Conservation (phyloP, 2,329 filamentous ascomycete species). For the Pseudonectria buxi region DNA sequence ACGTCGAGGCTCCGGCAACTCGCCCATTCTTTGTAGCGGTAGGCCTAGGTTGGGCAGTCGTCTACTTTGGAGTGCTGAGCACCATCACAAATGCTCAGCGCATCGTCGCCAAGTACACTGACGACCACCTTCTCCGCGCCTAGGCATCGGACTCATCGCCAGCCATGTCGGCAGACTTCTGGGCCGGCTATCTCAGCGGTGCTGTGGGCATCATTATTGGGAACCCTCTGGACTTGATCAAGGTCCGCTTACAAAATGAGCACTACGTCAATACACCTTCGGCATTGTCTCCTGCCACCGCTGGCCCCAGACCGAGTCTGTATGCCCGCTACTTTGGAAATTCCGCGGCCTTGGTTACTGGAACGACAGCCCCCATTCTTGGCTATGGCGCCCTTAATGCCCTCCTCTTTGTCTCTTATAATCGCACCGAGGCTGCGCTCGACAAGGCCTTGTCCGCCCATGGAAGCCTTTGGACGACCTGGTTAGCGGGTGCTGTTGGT, state of each 20-base stretch:
- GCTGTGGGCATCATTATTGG: slow-evolving; percentile 81
- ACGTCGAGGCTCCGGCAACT: slow-evolving; percentile 11
- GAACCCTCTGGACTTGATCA: slow-evolving; percentile 69
- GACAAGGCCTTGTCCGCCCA: slow-evolving; percentile 28
- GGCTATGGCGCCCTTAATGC: slow-evolving; percentile 90
- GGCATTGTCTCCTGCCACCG: slow-evolving; percentile 4
- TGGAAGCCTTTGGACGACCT: slow-evolving; percentile 59
- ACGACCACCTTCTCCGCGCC: slow-evolving; percentile 6
- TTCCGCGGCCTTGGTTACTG: slow-evolving; percentile 43
- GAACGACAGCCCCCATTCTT: slow-evolving; percentile 76
- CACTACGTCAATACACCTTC: slow-evolving; percentile 2
- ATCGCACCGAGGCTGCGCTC: slow-evolving; percentile 66
- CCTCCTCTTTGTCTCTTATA: slow-evolving; percentile 84
- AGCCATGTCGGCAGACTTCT: slow-evolving; percentile 83
- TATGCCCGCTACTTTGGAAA: slow-evolving; percentile 15
- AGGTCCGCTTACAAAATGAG: slow-evolving; percentile 62
- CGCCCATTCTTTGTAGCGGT: slow-evolving; percentile 14
- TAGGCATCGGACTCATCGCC: slow-evolving; percentile 1
- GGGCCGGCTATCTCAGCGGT: slow-evolving; percentile 85
- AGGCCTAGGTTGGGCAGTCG: slow-evolving; percentile 17
- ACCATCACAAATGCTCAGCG: slow-evolving; percentile 17
- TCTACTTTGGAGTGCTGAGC: slow-evolving; percentile 18
- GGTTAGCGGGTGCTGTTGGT: slow-evolving; percentile 71
- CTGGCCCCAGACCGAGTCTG: slow-evolving; percentile 3
- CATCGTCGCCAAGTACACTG: slow-evolving; percentile 8